A percentile compares a stretch with the other conserved stretches of the same genome.
Conservation (phyloP, 495 filamentous ascomycete genomes). For the Daldinia decipiens region DNA sequence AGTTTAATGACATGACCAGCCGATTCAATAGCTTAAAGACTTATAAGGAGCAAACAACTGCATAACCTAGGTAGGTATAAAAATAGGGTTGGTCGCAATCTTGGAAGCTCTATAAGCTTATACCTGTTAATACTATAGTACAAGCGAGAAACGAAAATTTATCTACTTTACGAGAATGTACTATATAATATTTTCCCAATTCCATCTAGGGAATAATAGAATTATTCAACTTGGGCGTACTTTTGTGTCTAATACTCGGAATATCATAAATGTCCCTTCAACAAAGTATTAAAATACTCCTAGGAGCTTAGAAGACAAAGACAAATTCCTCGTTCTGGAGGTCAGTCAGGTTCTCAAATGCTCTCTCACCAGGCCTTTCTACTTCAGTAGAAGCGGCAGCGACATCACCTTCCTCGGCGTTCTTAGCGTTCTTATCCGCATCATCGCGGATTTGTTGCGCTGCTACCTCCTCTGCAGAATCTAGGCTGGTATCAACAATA, state of each 20-base stretch:
- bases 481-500: conserved; percentile 45
- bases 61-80: too few relatives aligned
- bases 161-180: too few relatives aligned
- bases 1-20: not conserved
- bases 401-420: conserved; percentile 17
- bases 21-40: too few relatives aligned
- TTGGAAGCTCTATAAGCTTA: too few relatives aligned
- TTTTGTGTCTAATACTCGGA: not conserved
- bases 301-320: conserved; percentile 53
- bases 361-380: conserved; percentile 48
- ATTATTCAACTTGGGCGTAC: too few relatives aligned
- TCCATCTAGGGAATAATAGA: too few relatives aligned
- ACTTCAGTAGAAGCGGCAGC: not conserved
- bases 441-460: conserved; percentile 9
- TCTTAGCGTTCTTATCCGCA: not conserved
- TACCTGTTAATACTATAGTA: too few relatives aligned
- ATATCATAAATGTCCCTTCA: not conserved
- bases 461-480: conserved; percentile 26
- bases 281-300: not conserved
- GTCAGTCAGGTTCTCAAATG: conserved; percentile 60
- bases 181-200: too few relatives aligned
- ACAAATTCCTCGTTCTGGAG: conserved; percentile 61
- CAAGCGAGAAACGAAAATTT: too few relatives aligned
- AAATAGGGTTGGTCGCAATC: too few relatives aligned
- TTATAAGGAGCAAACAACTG: too few relatives aligned